Base-by-base conservation (phyloP, 768 basidiomycete species). In the Lanmaoa pseudosensibilis region DNA sequence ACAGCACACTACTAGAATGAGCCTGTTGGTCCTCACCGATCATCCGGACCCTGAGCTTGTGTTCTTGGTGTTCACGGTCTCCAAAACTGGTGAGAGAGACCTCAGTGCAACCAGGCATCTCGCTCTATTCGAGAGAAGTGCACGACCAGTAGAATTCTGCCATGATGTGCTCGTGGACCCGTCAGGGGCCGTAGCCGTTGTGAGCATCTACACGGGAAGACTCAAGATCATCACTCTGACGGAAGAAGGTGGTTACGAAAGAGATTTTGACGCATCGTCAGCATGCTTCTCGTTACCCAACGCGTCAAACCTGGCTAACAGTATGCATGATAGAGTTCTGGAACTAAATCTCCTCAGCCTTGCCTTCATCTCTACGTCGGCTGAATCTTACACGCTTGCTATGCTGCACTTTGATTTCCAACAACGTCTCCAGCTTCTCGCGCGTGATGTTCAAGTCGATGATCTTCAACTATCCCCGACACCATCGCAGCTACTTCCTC, bases 1-100 rank as follows among this genome's bases (percentile, higher is more conserved):
- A 57, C 51, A 62, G 57, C 59, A 64, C 63, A 73, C 75, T 73
- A 53, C 74, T 74, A 41, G 58, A 64, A 36, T 75, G 72, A 60
- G 78, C 77, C 30, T 92, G 15, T 68, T 90, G 21, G 77, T 90
- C 33, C 77, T 92, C 66, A 80, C 87, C 0, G 88, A 88, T 56
- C 89, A 91, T 62, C 90, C 90, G 1, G 83, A 88, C 34, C 87
- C 90, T 10, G 83, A 85, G 57, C 77, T 92, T 13, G 69, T 92
- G 36, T 77, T 91, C 59, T 74, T 93, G 39, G 67, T 74, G 4
- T 88, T 85, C 65, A 68, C 69, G 3, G 74, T 77, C 37, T 67
- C 75, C 34, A 65, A 70, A 13, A 65, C 56, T 40, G 74, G 73
- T 19, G 68, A 67, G 33, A 59, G 49, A 25, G 51, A 54, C 9